Base-by-base conservation (phyloP, 2,329 filamentous ascomycete genomes). In the Penicillium sp. region DNA sequence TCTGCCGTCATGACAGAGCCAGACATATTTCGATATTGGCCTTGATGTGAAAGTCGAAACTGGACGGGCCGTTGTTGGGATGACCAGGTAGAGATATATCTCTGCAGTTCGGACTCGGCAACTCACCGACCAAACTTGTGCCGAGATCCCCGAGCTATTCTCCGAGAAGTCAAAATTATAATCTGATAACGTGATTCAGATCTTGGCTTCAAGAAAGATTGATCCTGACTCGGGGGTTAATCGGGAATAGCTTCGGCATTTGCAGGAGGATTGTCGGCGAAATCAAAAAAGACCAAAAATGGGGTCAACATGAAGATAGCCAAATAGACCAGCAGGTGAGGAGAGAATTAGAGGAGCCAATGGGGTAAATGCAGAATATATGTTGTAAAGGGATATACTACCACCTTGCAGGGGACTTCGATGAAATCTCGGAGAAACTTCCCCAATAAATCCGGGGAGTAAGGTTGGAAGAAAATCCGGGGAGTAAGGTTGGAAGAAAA, bases 211-310 rank as follows among this genome's bases (percentile, higher is more conserved):
- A 38, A 37, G 19, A 7, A 37, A 1, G 24, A 45, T 52, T 48
- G 22, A 7, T 31, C 19, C 42, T 43, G 15, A 10, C 44, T 26
- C 54, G 55, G 57, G 17, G 49, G 28, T 53, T 50, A 31, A 39
- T 58, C 57, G 58, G 58, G 34, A 43, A 28, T 31, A 13, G 4
- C 28, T 47, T 57, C 47, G 55, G 50, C 43, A 49, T 31, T 32
- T 45, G 13, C 13, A 42, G 58, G 58, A 44, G 43, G 43, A 55
- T 56, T 31, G 37, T 61, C 58, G 58, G 58, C 41, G 56, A 61
- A 59, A 59, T 28, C 8, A 7, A 26, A 22, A 13, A 15, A 15
- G 8, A 10, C 3, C 28, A 13, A 31, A n/a, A 29, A 31, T 9
- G 6, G 9, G 28, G 28, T 4, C 21, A n/a, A 29, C 3, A 29